phyloP scores from a whole-genome alignment of 805 yeast genomes.

The Suhomyces emberorum region DNA sequence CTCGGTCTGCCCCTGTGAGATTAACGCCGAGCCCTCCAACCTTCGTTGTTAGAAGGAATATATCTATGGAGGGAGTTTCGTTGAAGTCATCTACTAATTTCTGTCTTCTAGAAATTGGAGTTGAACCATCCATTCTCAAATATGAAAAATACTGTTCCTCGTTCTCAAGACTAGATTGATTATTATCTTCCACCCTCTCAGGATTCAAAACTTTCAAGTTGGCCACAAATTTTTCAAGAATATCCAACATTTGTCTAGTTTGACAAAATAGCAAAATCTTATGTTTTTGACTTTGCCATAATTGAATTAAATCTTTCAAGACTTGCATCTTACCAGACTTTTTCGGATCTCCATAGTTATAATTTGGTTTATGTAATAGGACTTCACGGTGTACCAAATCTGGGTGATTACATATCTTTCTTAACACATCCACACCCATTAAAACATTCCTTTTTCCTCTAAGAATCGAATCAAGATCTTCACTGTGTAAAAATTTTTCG shows the following conservation, averaged over 20 bases:
- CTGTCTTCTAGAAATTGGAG: conserved; percentile 76
- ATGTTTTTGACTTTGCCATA: conserved; percentile 78
- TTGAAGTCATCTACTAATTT: conserved; percentile 79
- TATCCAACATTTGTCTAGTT: conserved; percentile 90
- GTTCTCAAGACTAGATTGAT: background rate
- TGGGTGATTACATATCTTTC: conserved; percentile 96
- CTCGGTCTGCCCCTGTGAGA: conserved; percentile 91
- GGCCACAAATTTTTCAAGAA: conserved; percentile 65
- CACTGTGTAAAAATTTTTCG: conserved; percentile 68
- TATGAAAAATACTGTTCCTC: conserved; percentile 36
- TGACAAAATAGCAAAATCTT: conserved; percentile 87
- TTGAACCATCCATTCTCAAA: conserved; percentile 92
- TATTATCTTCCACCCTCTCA: conserved; percentile 1
- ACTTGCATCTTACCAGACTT: conserved; percentile 92
- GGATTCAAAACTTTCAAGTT: conserved; percentile 26
- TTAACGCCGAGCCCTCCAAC: conserved; percentile 97
- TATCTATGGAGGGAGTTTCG: conserved; percentile 48
- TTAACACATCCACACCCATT: conserved; percentile 82
- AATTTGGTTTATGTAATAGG: conserved; percentile 29
- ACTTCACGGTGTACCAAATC: conserved; percentile 60
- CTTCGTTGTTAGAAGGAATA: conserved; percentile 85
- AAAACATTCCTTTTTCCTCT: conserved; percentile 78
- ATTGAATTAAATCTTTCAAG: conserved; percentile 62
- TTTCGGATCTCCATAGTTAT: conserved; percentile 51
- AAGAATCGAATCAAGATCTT: conserved; percentile 67